phyloP scores from a whole-genome alignment of 768 basidiomycete species.

The Tulasnella sp. region DNA sequence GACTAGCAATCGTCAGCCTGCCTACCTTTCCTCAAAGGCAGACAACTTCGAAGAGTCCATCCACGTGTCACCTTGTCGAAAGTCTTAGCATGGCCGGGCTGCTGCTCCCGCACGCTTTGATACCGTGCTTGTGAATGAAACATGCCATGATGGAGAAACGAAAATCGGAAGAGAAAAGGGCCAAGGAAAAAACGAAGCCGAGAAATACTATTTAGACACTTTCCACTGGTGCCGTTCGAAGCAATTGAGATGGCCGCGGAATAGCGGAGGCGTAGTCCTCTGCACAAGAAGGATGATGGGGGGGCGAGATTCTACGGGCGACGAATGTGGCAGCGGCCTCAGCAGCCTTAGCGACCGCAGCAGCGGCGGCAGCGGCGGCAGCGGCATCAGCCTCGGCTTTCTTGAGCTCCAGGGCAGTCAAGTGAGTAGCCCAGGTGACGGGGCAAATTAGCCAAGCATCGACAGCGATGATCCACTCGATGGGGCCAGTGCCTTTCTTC shows the following conservation, averaged over 20 bases:
- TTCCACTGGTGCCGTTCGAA: not conserved
- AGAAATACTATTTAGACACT: not conserved
- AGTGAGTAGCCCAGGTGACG: not conserved
- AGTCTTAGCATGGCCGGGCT: not conserved
- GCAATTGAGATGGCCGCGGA: too few relatives aligned
- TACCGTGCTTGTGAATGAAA: not conserved
- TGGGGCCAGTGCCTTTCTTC: not conserved
- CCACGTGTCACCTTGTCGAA: too few relatives aligned
- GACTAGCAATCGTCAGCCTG: too few relatives aligned
- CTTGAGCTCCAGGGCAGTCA: not conserved
- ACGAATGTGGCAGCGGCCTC: not conserved
- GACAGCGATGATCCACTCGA: constrained; percentile 4
- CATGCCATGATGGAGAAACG: too few relatives aligned
- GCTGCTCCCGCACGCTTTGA: not conserved
- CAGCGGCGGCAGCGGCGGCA: too few relatives aligned
- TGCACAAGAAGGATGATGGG: not conserved
- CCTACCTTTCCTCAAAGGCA: not conserved
- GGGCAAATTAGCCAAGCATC: constrained; percentile 4
- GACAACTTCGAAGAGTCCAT: too few relatives aligned
- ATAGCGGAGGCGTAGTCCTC: not conserved
- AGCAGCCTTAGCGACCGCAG: too few relatives aligned
- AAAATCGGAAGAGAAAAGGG: not conserved
- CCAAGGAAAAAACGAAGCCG: not conserved
- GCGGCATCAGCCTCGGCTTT: too few relatives aligned
- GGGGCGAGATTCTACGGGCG: not conserved